Conservation (phyloP, 441 rosid species). For the Erodium moschatum region DNA sequence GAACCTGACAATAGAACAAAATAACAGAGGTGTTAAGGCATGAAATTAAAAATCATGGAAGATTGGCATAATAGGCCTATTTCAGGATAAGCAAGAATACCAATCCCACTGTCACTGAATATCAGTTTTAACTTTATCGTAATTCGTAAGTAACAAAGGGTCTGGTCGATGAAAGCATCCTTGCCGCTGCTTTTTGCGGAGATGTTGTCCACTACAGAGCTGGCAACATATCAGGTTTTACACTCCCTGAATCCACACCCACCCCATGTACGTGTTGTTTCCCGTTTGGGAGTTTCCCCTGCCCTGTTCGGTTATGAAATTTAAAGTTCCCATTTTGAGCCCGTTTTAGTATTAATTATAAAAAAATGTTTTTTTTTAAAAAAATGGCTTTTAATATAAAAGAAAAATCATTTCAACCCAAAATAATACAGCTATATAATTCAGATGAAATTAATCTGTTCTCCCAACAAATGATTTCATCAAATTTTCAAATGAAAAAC, state of each 20-base stretch:
- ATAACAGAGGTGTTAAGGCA: neutral
- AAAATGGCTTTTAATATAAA: no score
- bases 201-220: neutral
- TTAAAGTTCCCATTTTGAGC: neutral
- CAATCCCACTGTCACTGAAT: neutral
- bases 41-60: neutral
- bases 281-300: neutral
- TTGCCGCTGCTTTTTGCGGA: neutral
- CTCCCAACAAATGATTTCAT: neutral
- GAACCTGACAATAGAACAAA: slow-evolving; percentile 40
- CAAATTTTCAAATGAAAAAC: neutral
- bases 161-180: neutral
- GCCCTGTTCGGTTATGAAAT: neutral
- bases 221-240: neutral
- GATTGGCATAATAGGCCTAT: neutral
- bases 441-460: neutral
- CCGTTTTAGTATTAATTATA: neutral
- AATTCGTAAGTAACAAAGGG: neutral
- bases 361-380: no score
- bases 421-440: neutral
- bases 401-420: neutral
- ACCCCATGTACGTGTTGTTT: neutral
- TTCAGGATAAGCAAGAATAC: slow-evolving; percentile 1
- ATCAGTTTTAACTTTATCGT: slow-evolving; percentile 2
- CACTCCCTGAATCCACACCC: neutral